Evolutionary conservation across 257 asterid genomes (phyloP).

Genomic region (Solanum gracilifrons): DNA sequence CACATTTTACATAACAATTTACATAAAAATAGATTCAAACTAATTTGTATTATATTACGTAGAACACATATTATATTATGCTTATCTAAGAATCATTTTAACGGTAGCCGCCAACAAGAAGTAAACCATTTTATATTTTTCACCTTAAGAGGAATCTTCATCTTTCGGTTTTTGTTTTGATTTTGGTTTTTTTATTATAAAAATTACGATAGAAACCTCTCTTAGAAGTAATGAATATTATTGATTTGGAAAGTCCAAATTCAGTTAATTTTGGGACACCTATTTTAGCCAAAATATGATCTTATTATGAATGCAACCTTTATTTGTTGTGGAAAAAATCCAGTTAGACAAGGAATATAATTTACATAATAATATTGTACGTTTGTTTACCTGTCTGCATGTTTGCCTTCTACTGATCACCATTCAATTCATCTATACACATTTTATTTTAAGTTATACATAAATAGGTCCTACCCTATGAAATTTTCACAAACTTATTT

Average conservation of each 20-base stretch:
- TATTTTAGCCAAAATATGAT: not conserved
- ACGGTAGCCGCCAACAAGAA: not conserved
- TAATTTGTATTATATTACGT: no score
- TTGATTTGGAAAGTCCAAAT: not conserved
- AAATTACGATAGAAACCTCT: not conserved
- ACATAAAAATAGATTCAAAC: no score
- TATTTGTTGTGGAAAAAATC: not conserved
- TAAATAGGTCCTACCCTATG: not conserved
- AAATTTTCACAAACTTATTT: not conserved
- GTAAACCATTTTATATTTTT: not conserved
- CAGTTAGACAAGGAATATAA: not conserved
- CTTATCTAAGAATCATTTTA: no score
- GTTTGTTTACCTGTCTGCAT: not conserved
- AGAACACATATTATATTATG: no score
- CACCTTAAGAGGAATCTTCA: not conserved
- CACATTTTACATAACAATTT: no score
- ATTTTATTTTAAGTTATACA: not conserved
- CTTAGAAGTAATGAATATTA: not conserved
- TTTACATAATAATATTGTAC: not conserved
- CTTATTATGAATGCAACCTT: not conserved
- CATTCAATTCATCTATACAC: not conserved
- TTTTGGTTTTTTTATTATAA: not conserved
- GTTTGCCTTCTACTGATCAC: not conserved
- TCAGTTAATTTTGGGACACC: not conserved
- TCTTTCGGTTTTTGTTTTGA: not conserved